These are phyloP conservation scores for Yamadazyma sp. DNA, from an alignment of 1,139 yeast genomes.

Conservation along the genomic window DNA sequence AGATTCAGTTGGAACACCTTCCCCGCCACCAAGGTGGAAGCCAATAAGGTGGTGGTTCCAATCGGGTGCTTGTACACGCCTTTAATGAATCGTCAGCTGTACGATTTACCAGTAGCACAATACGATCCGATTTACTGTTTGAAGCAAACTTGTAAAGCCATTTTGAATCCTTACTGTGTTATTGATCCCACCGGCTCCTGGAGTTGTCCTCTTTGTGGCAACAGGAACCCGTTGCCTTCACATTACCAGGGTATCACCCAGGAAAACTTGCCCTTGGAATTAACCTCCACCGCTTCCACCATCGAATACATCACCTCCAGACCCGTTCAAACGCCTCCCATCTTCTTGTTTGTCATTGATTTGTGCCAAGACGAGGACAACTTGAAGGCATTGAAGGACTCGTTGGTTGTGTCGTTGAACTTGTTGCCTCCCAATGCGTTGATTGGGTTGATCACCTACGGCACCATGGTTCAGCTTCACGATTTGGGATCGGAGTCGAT, in stretches of 20 bases:
- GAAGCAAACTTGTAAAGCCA: constrained; percentile 75
- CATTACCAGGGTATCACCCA: constrained; percentile 85
- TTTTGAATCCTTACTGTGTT: constrained; percentile 84
- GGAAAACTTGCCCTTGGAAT: constrained; percentile 85
- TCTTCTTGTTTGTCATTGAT: constrained; percentile 87
- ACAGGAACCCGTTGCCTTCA: constrained; percentile 84
- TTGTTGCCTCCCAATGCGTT: constrained; percentile 91
- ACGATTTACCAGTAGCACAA: constrained; percentile 72
- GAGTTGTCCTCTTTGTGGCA: constrained; percentile 86
- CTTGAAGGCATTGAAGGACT: constrained; percentile 83
- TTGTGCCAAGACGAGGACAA: constrained; percentile 95
- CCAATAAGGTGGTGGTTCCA: constrained; percentile 90
- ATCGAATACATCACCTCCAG: constrained; percentile 88
- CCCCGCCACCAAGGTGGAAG: constrained; percentile 89
- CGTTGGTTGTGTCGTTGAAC: constrained; percentile 77
- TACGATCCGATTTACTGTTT: constrained; percentile 92
- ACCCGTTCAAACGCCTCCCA: constrained; percentile 91
- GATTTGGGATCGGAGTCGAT: constrained; percentile 82
- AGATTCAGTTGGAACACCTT: constrained; percentile 53
- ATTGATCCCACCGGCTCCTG: constrained; percentile 84
- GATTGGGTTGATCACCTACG: constrained; percentile 88
- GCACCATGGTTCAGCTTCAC: constrained; percentile 93
- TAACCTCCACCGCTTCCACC: constrained; percentile 75
- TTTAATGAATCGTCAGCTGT: constrained; percentile 62
- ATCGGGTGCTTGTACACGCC: constrained; percentile 95